Evolutionary conservation across 2,329 filamentous ascomycete species (phyloP), one percentile per base, ranked within the genome.

Genomic region (Phaeoacremonium minimum): DNA sequence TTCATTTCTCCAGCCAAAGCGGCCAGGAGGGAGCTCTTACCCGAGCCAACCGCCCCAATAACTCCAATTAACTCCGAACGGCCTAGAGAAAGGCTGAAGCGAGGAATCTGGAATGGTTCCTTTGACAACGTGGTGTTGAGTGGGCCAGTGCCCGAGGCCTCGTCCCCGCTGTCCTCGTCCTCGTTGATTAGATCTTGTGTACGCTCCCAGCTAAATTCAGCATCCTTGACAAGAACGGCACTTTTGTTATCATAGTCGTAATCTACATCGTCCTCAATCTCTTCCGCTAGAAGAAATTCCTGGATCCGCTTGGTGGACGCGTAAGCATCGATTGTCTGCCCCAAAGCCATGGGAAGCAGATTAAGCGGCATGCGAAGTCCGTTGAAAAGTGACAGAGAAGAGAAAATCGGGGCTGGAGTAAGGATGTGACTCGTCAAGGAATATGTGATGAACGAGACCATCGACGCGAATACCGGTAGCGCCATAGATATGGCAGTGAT

Each of bases 1-100:
- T 86, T 78, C 89, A 95, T 95, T 46, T 95, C 89, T 18, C 89
- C 88, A 2, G 87, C 88, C 29, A 95, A 64, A 1, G 89, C 87
- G 28, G 85, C 84, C 4, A 95, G 74, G 1, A 95, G 63, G 0
- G 87, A 94, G 38, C 75, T 89, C 62, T 95, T 95, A 4, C 89
- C 89, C 39, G 81, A 85, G 1, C 86, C 86, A 3, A 91, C 86
- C 19, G 77, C 74, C 28, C 86, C 86, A 50, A 91, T 93, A 13
- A 86, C 81, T 35, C 78, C 88, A 38, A 86, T 65, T 5, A 89
- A 67, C 51, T 89, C 85, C 46, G 86, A 80, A n/a, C 83, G 71
- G 4, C 80, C 77, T 31, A 85, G 72, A 2, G 69, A 64, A 17
- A 89, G 67, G 47, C 83, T 72, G 33, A 89, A 61, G 17, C 75